Base-by-base conservation (phyloP, 192 early-diverging fungal genomes). In the Thoreauomyces humboldtii region DNA sequence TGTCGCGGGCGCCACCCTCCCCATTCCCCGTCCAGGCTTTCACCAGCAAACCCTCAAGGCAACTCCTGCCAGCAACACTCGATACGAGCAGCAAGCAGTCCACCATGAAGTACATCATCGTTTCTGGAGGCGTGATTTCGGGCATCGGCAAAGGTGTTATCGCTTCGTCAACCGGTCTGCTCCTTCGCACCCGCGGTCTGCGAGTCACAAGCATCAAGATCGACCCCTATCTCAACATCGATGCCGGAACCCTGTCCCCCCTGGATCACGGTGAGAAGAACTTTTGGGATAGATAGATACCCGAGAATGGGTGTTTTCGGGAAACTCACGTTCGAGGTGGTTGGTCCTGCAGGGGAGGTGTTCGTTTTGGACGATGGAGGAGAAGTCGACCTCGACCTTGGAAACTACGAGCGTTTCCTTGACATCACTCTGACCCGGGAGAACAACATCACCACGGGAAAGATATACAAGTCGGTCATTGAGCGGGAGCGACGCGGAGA, bases 381-480 rank as follows among this genome's bases (percentile, higher is more conserved):
- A 59, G 96, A 99, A 76, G 96, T 99, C 15, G 96, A 99, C 77
- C 84, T 99, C 29, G 96, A 99, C 75, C 82, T 99, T 25, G 96
- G 96, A 51, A 99, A 99, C 82, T 99, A 99, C 76, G 96, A 99
- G 84, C 89, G 96, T 36, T 99, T 95, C 79, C 78, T 99, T 60
- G 91, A 95, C 75, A 86, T 98, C 11, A 89, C 87, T 5, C 80
- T 99, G 73, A 91, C 92, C 31, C 86, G 92, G 54, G 90, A 92
- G 75, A 99, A 99, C 88, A 99, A 98, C 77, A 99, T 99, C 71
- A 99, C 96, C 27, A 95, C 96, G 33, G 96, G 96, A 69, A 99
- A 99, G 77, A 93, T 99, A 69, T 99, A 97, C 84, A 85, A 86
- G 59, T 80, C 86, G 68, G 95, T 99, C 37, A 99, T 99, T 70